A percentile compares a stretch with the other conserved stretches of the same genome.
phyloP scores from a whole-genome alignment of 2,329 filamentous ascomycete genomes.

The Phoma sp. region DNA sequence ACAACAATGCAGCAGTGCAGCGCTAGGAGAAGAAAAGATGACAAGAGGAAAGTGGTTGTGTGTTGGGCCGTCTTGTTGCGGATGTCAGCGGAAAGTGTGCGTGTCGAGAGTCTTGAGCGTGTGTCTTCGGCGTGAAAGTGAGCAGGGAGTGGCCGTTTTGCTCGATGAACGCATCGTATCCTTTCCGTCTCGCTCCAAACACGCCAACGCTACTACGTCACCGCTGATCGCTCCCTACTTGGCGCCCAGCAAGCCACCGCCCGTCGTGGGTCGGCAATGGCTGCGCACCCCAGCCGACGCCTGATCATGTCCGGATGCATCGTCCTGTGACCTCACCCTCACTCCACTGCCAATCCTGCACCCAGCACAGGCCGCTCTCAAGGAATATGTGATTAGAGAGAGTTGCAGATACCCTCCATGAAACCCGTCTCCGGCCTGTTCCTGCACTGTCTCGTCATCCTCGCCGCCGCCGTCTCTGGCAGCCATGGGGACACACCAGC shows the following conservation, averaged over 20 bases:
- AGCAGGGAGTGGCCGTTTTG: constrained; percentile 23
- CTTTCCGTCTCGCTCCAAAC: constrained; percentile 5
- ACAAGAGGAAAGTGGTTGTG: constrained; percentile 15
- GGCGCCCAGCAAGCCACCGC: constrained; percentile 15
- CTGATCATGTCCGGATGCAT: constrained; percentile 14
- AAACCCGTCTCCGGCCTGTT: constrained; percentile 31
- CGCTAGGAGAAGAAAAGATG: constrained; percentile 14
- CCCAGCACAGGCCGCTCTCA: constrained; percentile 6
- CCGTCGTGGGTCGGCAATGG: constrained; percentile 1
- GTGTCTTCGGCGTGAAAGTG: constrained; percentile 23
- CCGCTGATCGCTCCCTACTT: constrained; percentile 3
- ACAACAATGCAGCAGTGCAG: neutral
- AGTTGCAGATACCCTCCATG: constrained; percentile 22
- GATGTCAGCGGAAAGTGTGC: constrained; percentile 30
- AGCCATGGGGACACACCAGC: neutral
- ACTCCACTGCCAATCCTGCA: constrained; percentile 1
- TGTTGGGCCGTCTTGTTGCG: constrained; percentile 27
- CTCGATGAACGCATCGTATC: constrained; percentile 3
- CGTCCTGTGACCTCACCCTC: constrained; percentile 32
- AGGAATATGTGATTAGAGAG: constrained; percentile 38
- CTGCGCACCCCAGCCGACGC: neutral
- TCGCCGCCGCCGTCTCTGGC: constrained; percentile 12
- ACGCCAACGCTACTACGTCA: constrained; percentile 5
- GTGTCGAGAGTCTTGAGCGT: constrained; percentile 3
- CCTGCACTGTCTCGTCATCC: constrained; percentile 26